Percentiles rank a stretch among this genome's conserved stretches.
phyloP scores from a whole-genome alignment of 225 moss, liverwort and hornwort genomes.

The Physcomitrium patens region DNA sequence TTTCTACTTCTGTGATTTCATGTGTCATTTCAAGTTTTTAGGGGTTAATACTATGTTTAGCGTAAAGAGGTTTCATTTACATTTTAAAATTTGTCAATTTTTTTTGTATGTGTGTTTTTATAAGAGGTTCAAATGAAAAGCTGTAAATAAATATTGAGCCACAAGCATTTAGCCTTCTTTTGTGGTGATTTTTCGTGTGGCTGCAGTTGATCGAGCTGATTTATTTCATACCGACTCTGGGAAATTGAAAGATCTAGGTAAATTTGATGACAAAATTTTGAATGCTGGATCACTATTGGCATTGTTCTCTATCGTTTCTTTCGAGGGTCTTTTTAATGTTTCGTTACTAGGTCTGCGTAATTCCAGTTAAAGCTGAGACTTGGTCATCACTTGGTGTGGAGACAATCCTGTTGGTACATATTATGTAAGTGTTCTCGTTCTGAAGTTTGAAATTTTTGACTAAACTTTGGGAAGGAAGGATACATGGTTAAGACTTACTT shows the following conservation, averaged over 20 bases:
- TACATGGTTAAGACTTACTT: slow-evolving; percentile 26
- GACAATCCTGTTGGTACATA: slow-evolving; percentile 12
- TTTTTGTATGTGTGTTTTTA: too few relatives aligned
- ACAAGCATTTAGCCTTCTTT: not conserved
- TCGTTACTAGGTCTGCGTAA: slow-evolving; percentile 3
- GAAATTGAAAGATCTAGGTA: slow-evolving; percentile 61
- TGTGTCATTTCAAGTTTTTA: too few relatives aligned
- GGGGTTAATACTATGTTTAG: too few relatives aligned
- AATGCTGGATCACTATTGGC: slow-evolving; percentile 32
- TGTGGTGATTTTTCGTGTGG: slow-evolving; percentile 34
- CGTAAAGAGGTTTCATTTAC: too few relatives aligned
- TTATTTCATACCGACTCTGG: slow-evolving; percentile 47
- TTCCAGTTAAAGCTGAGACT: slow-evolving; percentile 2
- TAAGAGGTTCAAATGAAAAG: too few relatives aligned
- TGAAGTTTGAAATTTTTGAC: slow-evolving; percentile 2
- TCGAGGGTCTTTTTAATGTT: slow-evolving; percentile 16
- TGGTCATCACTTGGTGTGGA: slow-evolving; percentile 18
- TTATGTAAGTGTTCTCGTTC: slow-evolving; percentile 9
- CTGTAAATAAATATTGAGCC: not conserved
- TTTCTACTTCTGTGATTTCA: too few relatives aligned
- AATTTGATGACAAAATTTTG: slow-evolving; percentile 36
- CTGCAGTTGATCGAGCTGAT: slow-evolving; percentile 67
- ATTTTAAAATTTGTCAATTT: too few relatives aligned
- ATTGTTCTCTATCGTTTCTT: slow-evolving; percentile 29
- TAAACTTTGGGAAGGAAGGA: slow-evolving; percentile 2